A percentile compares a stretch with the other conserved stretches of the same genome.
Evolutionary conservation across 257 asterid species (phyloP).

Genomic region (Capsicum baccatum): DNA sequence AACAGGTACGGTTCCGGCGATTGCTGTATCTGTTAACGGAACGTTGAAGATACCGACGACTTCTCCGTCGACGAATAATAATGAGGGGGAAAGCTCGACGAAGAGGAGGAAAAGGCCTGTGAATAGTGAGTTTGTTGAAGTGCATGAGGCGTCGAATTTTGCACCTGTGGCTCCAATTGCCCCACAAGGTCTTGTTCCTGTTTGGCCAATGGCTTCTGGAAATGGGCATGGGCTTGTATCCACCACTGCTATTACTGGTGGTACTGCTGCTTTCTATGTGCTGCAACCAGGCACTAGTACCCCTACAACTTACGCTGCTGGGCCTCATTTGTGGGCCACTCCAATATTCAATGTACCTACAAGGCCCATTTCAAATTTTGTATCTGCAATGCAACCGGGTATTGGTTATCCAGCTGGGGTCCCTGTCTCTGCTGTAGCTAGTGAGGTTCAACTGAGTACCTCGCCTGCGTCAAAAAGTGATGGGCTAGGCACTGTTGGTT

Average conservation of each 20-base stretch:
- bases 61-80: constrained; percentile 31
- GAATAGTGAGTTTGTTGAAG: constrained; percentile 62
- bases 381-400: constrained; percentile 43
- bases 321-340: constrained; percentile 80
- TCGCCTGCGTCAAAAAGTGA: constrained; percentile 31
- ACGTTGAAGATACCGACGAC: constrained; percentile 70
- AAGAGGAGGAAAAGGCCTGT: constrained; percentile 55
- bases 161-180: constrained; percentile 72
- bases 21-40: constrained; percentile 82
- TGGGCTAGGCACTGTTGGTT: constrained; percentile 26
- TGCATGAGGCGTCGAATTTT: constrained; percentile 49
- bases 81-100: constrained; percentile 41
- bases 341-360: constrained; percentile 60
- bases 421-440: constrained; percentile 13
- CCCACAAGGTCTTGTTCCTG: constrained; percentile 71
- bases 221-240: constrained; percentile 36
- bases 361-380: constrained; percentile 54
- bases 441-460: constrained; percentile 24
- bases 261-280: constrained; percentile 58
- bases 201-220: constrained; percentile 49
- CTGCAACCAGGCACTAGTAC: constrained; percentile 51
- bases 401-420: constrained; percentile 31
- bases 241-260: constrained; percentile 47
- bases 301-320: constrained; percentile 34
- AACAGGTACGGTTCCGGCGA: constrained; percentile 78